Evolutionary conservation across 148 eudicot genomes (phyloP), one percentile per base, ranked within the genome.

Genomic region (Silene uniflora): DNA sequence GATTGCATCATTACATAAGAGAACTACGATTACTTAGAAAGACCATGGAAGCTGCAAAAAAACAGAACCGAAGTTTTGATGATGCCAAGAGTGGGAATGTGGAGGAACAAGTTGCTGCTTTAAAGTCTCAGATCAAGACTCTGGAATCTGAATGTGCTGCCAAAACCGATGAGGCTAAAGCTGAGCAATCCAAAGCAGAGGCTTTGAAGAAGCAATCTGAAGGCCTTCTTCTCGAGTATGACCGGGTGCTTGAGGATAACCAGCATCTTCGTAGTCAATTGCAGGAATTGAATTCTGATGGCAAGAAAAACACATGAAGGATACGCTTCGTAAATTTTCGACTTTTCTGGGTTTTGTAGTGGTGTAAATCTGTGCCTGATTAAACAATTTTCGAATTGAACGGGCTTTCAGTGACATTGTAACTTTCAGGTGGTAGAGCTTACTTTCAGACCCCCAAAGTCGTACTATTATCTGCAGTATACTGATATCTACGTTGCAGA

Each of bases 161-260:
- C 23, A 86, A 80, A 75, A 52, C 80, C 19, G 85, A 83, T 10
- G 85, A 84, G 62, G 79, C 76, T 14, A 75, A 82, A 21, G 67
- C 83, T 6, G 83, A 84, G 59, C 75, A 84, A 73, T 67, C 83
- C n/a, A 81, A 77, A 24, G 82, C 77, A 46, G 82, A 68, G 42
- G 87, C 87, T 60, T 60, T 88, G 64, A 79, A 75, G 70, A 84
- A 81, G 86, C 87, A 86, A 73, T 82, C 83, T 25, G 89, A 88
- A 70, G 86, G 84, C 69, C 74, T 86, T 14, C 81, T 82, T 11
- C 69, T 80, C 22, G 85, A 86, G 67, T 86, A 86, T 81, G 89
- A 86, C 63, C 81, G 83, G 14, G 52, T 82, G 78, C 84, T 88
- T 0, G 86, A 88, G 67, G 86, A 88, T 69, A 88, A 88, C 77